Evolutionary conservation across 2,329 filamentous ascomycete species (phyloP).

Genomic region (Sporothrix pseudoabietina): DNA sequence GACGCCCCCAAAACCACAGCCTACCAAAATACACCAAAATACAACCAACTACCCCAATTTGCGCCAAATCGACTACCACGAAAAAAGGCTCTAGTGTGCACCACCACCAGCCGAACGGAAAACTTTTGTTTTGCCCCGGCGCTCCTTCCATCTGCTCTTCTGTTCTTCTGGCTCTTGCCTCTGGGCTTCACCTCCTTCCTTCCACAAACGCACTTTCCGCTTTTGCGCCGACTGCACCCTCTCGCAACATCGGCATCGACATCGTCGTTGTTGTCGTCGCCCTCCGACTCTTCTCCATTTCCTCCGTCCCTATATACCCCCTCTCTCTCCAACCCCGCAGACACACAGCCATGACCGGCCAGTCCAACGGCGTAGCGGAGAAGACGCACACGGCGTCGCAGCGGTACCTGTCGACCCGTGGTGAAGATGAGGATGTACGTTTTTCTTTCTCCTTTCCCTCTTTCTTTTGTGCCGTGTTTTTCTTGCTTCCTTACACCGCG

Average conservation of each 20-base stretch:
- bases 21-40: neutral
- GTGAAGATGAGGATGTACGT: conserved; percentile 35
- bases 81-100: conserved; percentile 8
- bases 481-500: too few relatives aligned
- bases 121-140: conserved; percentile 25
- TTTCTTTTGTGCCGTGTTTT: too few relatives aligned
- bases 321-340: neutral
- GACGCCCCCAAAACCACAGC: neutral
- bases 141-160: neutral
- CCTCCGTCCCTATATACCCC: neutral
- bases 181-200: neutral
- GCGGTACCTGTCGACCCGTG: conserved; percentile 36
- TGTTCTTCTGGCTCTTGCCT: neutral
- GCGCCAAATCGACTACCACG: neutral
- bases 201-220: neutral
- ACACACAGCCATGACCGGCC: conserved; percentile 29
- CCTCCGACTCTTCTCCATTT: neutral
- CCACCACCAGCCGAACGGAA: conserved; percentile 20
- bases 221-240: conserved; percentile 1
- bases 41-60: neutral
- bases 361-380: conserved; percentile 29
- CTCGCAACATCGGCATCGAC: neutral
- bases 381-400: conserved; percentile 36
- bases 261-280: neutral
- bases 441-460: neutral